Evolutionary conservation across 1,139 yeast genomes (phyloP), one percentile per base, ranked within the genome.

Genomic region (Komagataea norvegica): DNA sequence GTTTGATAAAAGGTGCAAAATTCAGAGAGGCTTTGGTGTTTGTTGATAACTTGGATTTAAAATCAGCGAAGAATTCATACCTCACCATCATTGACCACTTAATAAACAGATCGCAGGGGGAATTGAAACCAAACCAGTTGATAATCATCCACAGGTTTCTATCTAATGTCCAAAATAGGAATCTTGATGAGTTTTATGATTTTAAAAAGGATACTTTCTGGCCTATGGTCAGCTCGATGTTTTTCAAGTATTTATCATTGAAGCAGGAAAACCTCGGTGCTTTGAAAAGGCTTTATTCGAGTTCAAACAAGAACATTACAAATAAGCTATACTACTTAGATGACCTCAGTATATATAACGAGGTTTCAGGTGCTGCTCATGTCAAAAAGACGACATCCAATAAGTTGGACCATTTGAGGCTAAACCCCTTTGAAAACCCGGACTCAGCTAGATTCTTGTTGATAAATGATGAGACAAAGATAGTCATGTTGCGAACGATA

Each of bases 221-320:
- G 45, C 34, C 28, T n/a, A 40, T 37, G 38, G 18, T 42, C 8
- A 31, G 37, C 11, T 37, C 45, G 8, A 13, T 37, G 25, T 42
- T 26, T 16, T 25, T 42, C 31, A 42, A 42, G 22, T 32, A 33
- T 28, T n/a, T 36, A 10, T 16, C 36, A 11, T 32, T 27, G 29
- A 25, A 25, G 4, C 13, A 29, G 6, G 25, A 28, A 5, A 38
- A 38, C 5, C 15, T 38, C 7, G 4, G 6, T 7, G 5, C 10
- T 8, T 11, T 39, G 13, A 31, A 29, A 4, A 15, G n/a, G 3
- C 32, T 42, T 5, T 45, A 44, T 25, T 10, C 10, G 1, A 33
- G 36, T 8, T 34, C 46, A 6, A 30, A 37, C 6, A 36, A 37
- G 14, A n/a, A 40, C 13, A 17, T 37, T 9, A 24, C 31, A n/a